These are phyloP conservation scores for Boechera stricta DNA, from an alignment of 345 rosid genomes.

Conservation along the genomic window DNA sequence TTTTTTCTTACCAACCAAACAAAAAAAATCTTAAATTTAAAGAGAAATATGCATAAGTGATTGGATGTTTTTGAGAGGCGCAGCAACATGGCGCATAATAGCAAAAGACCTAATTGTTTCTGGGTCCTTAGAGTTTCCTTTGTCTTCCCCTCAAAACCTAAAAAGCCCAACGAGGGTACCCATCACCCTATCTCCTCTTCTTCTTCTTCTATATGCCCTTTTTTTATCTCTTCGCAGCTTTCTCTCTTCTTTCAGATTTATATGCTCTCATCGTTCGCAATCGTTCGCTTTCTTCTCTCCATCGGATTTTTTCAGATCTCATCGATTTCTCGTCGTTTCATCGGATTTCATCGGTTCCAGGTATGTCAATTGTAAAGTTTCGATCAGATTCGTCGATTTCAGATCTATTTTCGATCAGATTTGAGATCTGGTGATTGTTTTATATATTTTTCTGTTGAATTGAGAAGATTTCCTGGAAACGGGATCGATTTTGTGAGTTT, in stretches of 20 bases:
- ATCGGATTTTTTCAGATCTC: constrained; percentile 15
- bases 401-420: neutral
- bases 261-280: constrained; percentile 13
- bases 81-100: constrained; percentile 45
- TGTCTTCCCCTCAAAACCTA: constrained; percentile 39
- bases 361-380: constrained; percentile 21
- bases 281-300: neutral
- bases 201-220: neutral
- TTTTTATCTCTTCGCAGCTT: constrained; percentile 29
- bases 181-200: neutral
- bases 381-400: neutral
- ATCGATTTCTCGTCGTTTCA: constrained; percentile 13
- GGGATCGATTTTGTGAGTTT: neutral
- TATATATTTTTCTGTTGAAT: neutral
- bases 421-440: constrained; percentile 23
- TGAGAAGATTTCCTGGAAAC: neutral
- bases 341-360: constrained; percentile 32
- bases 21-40: neutral
- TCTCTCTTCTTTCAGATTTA: constrained; percentile 30
- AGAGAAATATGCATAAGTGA: neutral
- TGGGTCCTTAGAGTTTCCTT: constrained; percentile 46
- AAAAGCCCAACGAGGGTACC: neutral
- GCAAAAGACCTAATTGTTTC: constrained; percentile 36
- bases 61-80: constrained; percentile 14
- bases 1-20: constrained; percentile 16